Evolutionary conservation across 108 stramenopile genomes (phyloP).

Genomic region (Nannochloropsis salina): DNA sequence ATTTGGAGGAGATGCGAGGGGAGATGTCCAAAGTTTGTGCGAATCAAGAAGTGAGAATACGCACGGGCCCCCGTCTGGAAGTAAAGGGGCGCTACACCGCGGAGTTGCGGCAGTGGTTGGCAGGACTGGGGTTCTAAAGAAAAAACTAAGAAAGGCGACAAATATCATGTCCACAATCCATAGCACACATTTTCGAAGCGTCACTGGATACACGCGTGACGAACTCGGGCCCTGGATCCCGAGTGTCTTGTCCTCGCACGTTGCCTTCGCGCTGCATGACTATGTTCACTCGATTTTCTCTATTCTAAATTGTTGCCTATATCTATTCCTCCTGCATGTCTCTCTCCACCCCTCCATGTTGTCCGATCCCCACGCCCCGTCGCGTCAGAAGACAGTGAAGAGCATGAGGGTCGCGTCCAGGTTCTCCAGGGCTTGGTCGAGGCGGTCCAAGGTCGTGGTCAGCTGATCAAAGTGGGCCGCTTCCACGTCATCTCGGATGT

Average conservation of each 20-base stretch:
- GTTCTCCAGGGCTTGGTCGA: constrained; percentile 13
- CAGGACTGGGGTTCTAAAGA: constrained; percentile 6
- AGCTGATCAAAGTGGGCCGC: neutral
- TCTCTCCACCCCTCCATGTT: too few relatives aligned
- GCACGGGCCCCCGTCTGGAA: constrained; percentile 2
- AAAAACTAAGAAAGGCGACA: neutral
- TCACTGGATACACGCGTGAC: too few relatives aligned
- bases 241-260: too few relatives aligned
- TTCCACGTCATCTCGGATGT: neutral
- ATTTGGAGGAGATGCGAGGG: constrained; percentile 23
- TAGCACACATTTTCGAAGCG: too few relatives aligned
- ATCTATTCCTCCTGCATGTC: too few relatives aligned
- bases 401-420: constrained; percentile 9
- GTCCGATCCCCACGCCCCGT: too few relatives aligned
- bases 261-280: too few relatives aligned
- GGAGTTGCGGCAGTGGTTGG: neutral
- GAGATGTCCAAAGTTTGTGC: constrained; percentile 33
- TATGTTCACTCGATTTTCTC: too few relatives aligned
- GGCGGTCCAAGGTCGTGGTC: neutral
- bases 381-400: neutral
- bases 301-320: too few relatives aligned
- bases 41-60: neutral
- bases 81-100: neutral
- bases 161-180: too few relatives aligned
- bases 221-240: too few relatives aligned